phyloP scores from a whole-genome alignment of 2,329 filamentous ascomycete species.

The Sarocladiaceae sp. region DNA sequence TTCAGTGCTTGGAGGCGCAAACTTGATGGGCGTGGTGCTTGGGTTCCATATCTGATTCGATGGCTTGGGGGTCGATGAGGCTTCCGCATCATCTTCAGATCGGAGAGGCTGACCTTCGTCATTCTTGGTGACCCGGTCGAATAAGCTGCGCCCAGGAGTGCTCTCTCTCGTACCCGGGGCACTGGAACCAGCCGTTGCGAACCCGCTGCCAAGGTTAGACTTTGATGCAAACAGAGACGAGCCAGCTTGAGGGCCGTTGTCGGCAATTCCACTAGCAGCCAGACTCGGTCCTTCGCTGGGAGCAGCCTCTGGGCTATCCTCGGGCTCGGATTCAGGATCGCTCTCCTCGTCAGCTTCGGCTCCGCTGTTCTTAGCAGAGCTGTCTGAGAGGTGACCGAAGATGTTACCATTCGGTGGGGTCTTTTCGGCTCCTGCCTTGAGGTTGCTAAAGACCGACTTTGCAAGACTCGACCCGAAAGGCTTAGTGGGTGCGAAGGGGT shows the following conservation, averaged over 20 bases:
- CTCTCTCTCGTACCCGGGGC: conserved; percentile 39
- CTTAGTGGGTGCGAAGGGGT: conserved; percentile 29
- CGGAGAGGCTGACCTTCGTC: conserved; percentile 46
- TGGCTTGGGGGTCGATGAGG: conserved; percentile 19
- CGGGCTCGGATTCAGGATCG: conserved; percentile 38
- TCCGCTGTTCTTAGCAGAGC: conserved; percentile 51
- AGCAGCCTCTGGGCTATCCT: conserved; percentile 38
- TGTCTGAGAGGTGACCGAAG: conserved; percentile 56
- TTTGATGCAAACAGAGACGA: conserved; percentile 24
- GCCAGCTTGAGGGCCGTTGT: conserved; percentile 30
- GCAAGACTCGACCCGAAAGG: conserved; percentile 32
- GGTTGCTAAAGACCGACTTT: conserved; percentile 38
- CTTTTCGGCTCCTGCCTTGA: conserved; percentile 27
- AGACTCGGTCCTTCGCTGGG: conserved; percentile 40
- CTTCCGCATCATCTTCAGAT: conserved; percentile 23
- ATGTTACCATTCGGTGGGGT: conserved; percentile 39
- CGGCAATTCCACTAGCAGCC: conserved; percentile 35
- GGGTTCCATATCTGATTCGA: conserved; percentile 37
- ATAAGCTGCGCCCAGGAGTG: conserved; percentile 46
- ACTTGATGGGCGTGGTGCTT: conserved; percentile 52
- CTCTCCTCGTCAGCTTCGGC: conserved; percentile 40
- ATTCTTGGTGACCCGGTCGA: conserved; percentile 50
- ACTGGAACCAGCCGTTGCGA: conserved; percentile 25
- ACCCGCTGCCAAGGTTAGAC: conserved; percentile 22
- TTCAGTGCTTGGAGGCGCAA: conserved; percentile 32